Conservation (phyloP, 768 basidiomycete species). For the Boletus sp. region DNA sequence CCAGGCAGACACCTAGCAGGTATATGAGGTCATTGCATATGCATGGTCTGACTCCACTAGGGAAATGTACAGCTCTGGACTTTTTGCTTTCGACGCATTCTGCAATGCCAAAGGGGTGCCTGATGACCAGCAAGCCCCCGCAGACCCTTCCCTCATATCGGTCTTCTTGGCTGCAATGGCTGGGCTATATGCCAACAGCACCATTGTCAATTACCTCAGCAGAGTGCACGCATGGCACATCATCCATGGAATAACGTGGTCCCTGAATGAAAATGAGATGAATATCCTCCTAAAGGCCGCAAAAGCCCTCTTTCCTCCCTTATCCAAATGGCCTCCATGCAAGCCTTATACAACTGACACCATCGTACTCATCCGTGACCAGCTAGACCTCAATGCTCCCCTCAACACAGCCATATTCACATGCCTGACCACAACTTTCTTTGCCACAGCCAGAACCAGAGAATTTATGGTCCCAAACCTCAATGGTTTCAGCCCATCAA, state of each 20-base stretch:
- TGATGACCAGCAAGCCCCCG: slow-evolving; percentile 12
- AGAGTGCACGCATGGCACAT: too few species aligned
- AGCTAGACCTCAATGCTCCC: slow-evolving; percentile 6
- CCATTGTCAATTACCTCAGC: slow-evolving; percentile 17
- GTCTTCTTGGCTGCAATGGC: slow-evolving; percentile 11
- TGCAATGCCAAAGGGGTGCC: neutral
- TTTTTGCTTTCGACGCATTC: neutral
- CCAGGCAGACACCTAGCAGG: too few species aligned
- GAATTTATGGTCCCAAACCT: slow-evolving; percentile 38
- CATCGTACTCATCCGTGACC: neutral
- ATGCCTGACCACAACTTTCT: slow-evolving; percentile 42
- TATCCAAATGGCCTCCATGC: too few species aligned
- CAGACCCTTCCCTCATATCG: neutral
- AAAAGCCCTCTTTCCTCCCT: slow-evolving; percentile 1
- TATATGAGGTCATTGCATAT: neutral
- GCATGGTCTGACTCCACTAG: neutral
- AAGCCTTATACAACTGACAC: slow-evolving; percentile 11
- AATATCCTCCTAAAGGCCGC: slow-evolving; percentile 16
- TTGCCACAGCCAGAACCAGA: slow-evolving; percentile 29
- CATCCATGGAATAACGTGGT: too few species aligned
- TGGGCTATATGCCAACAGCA: slow-evolving; percentile 1
- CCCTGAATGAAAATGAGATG: too few species aligned
- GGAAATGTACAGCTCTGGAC: neutral
- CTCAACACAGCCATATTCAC: slow-evolving; percentile 37
- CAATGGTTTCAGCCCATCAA: neutral